These are phyloP conservation scores for Tylopilus sp. DNA, from an alignment of 768 basidiomycete species.

Conservation along the genomic window DNA sequence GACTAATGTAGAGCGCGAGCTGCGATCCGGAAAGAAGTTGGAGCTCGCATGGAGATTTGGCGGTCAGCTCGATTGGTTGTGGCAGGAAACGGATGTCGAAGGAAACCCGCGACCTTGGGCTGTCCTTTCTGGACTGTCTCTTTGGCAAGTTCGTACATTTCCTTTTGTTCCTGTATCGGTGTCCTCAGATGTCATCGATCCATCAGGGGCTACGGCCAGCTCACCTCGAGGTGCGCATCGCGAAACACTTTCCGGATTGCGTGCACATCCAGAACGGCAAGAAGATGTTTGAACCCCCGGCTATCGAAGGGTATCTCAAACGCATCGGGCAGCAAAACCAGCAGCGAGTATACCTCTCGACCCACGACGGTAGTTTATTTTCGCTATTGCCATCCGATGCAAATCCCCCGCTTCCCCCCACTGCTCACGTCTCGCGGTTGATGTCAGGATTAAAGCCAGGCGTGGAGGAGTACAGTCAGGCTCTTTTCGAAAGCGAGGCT, in stretches of 20 bases:
- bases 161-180: not conserved
- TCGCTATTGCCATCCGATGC: constrained; percentile 48
- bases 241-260: constrained; percentile 58
- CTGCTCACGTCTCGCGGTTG: constrained; percentile 35
- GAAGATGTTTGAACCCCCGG: constrained; percentile 67
- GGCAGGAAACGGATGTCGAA: constrained; percentile 63
- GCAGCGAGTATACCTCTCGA: constrained; percentile 64
- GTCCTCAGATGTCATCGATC: constrained; percentile 9
- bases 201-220: constrained; percentile 40
- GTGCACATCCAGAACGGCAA: constrained; percentile 40
- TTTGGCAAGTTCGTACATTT: constrained; percentile 54
- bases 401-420: constrained; percentile 70
- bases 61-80: constrained; percentile 83
- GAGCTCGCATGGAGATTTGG: constrained; percentile 77
- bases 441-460: constrained; percentile 27
- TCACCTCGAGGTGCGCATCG: constrained; percentile 71
- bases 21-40: constrained; percentile 54
- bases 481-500: constrained; percentile 50
- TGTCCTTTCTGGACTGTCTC: constrained; percentile 71
- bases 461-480: constrained; percentile 28
- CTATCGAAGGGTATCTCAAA: constrained; percentile 84
- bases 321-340: constrained; percentile 58
- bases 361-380: constrained; percentile 75
- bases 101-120: constrained; percentile 65
- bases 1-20: constrained; percentile 50